Base-by-base conservation (phyloP, 495 filamentous ascomycete genomes). In the Aspergillus haitiensis region DNA sequence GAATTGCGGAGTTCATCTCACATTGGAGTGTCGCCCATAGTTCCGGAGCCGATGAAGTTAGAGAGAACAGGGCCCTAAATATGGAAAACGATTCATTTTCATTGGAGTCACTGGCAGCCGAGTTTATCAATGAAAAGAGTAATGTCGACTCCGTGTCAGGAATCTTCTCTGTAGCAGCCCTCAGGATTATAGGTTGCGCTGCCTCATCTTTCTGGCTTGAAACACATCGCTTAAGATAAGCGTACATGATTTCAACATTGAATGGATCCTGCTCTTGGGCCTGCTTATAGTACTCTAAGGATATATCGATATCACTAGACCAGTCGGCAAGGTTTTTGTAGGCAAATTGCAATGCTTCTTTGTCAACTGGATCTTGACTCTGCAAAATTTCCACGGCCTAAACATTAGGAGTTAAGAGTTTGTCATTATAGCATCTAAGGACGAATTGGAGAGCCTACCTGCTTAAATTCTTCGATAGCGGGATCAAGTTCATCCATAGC, bases 401-500 rank as follows among this genome's bases (percentile, higher is more conserved):
- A 27, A 16, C 10, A n/a, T 21, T 52, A 11, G 4, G 15, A 9
- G 18, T 53, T 36, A 59, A 49, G 46, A 13, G 18, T 56, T 35
- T 7, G 44, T 18, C n/a, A 6, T 34, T 12, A 27, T 31, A 46
- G 21, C 21, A 42, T 45, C 39, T 12, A 21, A 12, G 7, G 8
- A 7, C 15, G 7, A 15, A 8, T 33, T 9, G 15, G 15, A 44
- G 39, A 34, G 5, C 21, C 6, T 56, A 62, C 60, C 53, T 62
- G 18, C n/a, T 57, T 33, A 53, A 58, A 62, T 13, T 62, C n/a
- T 40, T 54, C 54, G 5, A 57, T 54, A 16, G 60, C 60, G 37
- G 48, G 40, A 27, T 18, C 32, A 0, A 12, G 13, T 6, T 58
- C 48, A 6, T 16, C 4, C 35, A 18, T 5, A 7, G 7, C 34